Evolutionary conservation across 306 rosid species (phyloP), one percentile per base, ranked within the genome.

Genomic region (Ochetophila trinervis): DNA sequence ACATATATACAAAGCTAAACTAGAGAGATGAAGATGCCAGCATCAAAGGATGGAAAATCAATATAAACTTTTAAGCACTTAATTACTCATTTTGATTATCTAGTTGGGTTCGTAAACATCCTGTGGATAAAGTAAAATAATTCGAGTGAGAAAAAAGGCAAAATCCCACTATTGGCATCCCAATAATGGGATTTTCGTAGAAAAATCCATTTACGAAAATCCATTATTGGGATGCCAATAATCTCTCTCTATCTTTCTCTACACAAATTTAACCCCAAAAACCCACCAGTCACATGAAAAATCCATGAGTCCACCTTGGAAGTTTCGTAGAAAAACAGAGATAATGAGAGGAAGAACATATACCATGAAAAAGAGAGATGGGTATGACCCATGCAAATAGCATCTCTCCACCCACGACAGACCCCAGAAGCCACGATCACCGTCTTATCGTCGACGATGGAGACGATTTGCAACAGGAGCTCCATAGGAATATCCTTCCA

Each of bases 401-500:
- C 88, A 71, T 88, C 97, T 80, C 99, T 90, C 99, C 99, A 94
- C 1, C 95, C 97, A 73, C 99, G 89, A 71, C 99, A 94, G 53
- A 94, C 95, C 2, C 89, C 95, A 42, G 90, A 86, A 47, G 88
- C 97, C 52, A 32, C 44, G 76, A 94, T 78, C 65, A 81, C 95
- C 1, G 92, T 78, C 74, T 68, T 90, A 85, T 90, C 90, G 75
- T 86, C 97, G 27, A 77, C 85, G 69, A 88, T 86, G 0, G 90
- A 77, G 60, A 90, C 34, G 49, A 94, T 88, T 59, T 94, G 96
- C 83, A 94, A 23, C 73, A 94, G 74, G 32, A 94, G 99, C 80
- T 94, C 99, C 81, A 86, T 86, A 7, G 99, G 97, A 75, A 94
- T 90, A 72, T 90, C 97, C 73, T 90, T 90, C 99, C 99, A 90